Evolutionary conservation across 2,329 filamentous ascomycete genomes (phyloP).

Genomic region (Colletotrichum costaricense): DNA sequence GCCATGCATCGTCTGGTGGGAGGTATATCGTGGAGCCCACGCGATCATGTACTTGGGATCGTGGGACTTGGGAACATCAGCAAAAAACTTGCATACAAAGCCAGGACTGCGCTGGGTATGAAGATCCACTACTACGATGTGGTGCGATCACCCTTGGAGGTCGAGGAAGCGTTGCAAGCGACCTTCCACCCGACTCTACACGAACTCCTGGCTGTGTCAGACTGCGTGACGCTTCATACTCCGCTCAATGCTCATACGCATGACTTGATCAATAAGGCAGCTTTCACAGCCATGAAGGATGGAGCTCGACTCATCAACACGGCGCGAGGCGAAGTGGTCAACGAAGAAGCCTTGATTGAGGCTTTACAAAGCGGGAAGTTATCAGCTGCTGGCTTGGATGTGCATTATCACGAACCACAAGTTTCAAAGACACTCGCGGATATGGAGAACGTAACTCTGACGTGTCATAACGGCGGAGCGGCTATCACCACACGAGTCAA

Average conservation of each 20-base stretch:
- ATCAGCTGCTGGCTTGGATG: constrained; percentile 61
- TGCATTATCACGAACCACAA: constrained; percentile 64
- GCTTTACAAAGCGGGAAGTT: constrained; percentile 59
- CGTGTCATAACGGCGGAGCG: constrained; percentile 50
- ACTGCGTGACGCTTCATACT: constrained; percentile 48
- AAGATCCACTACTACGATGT: constrained; percentile 64
- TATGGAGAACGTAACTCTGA: constrained; percentile 53
- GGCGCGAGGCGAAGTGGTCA: constrained; percentile 61
- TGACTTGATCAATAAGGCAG: constrained; percentile 41
- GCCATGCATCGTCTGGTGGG: constrained; percentile 57
- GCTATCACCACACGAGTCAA: constrained; percentile 52
- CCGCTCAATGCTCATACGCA: constrained; percentile 44
- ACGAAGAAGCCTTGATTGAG: constrained; percentile 60
- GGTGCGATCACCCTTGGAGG: constrained; percentile 40
- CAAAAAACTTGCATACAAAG: constrained; percentile 59
- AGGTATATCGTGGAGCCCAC: constrained; percentile 60
- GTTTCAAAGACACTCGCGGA: constrained; percentile 51
- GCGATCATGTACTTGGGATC: constrained; percentile 60
- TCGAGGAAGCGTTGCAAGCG: constrained; percentile 44
- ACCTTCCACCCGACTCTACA: constrained; percentile 44
- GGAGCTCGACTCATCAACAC: constrained; percentile 64
- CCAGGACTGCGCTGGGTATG: constrained; percentile 60
- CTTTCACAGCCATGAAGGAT: constrained; percentile 57
- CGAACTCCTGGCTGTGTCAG: constrained; percentile 42
- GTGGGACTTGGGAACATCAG: constrained; percentile 63